These are phyloP conservation scores for Boletus reticulatus DNA, from an alignment of 768 basidiomycete species.

Conservation along the genomic window DNA sequence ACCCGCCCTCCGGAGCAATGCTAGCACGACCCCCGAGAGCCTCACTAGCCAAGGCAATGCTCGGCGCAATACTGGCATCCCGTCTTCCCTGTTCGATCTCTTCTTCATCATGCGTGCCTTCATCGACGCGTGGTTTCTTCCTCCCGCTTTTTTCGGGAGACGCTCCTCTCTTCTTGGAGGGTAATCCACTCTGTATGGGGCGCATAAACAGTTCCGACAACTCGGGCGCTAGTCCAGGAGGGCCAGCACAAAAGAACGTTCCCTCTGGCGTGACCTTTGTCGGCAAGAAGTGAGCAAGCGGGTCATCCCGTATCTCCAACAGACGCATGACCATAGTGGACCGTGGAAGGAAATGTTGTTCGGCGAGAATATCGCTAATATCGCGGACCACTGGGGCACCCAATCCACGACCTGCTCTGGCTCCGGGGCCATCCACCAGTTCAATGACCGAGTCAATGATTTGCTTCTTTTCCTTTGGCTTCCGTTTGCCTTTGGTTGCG, in stretches of 20 bases:
- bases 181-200: conserved; percentile 48
- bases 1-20: conserved; percentile 51
- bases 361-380: conserved; percentile 70
- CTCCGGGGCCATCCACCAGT: conserved; percentile 61
- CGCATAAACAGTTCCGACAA: conserved; percentile 83
- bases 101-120: conserved; percentile 45
- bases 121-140: conserved; percentile 60
- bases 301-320: conserved; percentile 82
- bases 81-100: conserved; percentile 74
- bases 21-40: conserved; percentile 51
- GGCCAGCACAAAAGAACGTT: conserved; percentile 78
- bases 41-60: conserved; percentile 55
- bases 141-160: conserved; percentile 56
- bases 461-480: conserved; percentile 75
- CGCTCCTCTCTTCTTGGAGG: conserved; percentile 59
- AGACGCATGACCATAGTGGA: conserved; percentile 85
- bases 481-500: conserved; percentile 43
- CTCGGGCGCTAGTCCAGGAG: conserved; percentile 80
- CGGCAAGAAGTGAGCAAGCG: conserved; percentile 81
- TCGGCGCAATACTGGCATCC: conserved; percentile 61
- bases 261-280: conserved; percentile 71
- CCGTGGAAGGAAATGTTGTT: conserved; percentile 83
- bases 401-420: conserved; percentile 54
- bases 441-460: conserved; percentile 92
- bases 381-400: conserved; percentile 52